These are phyloP conservation scores for Aspergillus candidus DNA, from an alignment of 2,329 filamentous ascomycete genomes.

Conservation along the genomic window DNA sequence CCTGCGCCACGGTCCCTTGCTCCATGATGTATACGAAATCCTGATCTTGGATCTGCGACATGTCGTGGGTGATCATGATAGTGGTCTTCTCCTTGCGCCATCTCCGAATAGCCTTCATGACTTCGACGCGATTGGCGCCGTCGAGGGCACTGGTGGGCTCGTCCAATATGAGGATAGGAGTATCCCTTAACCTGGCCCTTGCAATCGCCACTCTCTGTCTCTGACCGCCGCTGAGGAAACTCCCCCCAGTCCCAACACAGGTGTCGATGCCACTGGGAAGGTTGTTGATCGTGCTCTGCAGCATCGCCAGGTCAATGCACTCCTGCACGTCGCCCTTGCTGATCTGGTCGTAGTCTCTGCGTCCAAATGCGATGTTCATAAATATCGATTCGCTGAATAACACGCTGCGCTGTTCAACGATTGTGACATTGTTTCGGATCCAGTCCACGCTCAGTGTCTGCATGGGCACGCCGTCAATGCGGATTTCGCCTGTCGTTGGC, in stretches of 20 bases:
- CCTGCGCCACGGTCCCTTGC: slow-evolving; percentile 59
- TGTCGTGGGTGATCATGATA: slow-evolving; percentile 87
- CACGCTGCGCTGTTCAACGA: slow-evolving; percentile 75
- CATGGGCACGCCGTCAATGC: slow-evolving; percentile 61
- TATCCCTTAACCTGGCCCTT: slow-evolving; percentile 67
- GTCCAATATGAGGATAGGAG: slow-evolving; percentile 76
- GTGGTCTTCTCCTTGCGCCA: slow-evolving; percentile 82
- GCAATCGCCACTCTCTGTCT: slow-evolving; percentile 76
- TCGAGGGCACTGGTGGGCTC: slow-evolving; percentile 86
- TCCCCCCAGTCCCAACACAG: slow-evolving; percentile 61
- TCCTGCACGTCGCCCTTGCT: slow-evolving; percentile 51
- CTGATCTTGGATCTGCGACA: slow-evolving; percentile 62
- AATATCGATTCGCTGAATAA: slow-evolving; percentile 77
- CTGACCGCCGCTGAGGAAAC: slow-evolving; percentile 75
- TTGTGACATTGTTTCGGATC: slow-evolving; percentile 69
- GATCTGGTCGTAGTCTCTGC: slow-evolving; percentile 44
- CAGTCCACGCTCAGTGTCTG: slow-evolving; percentile 60
- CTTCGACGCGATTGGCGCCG: slow-evolving; percentile 57
- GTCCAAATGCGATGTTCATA: slow-evolving; percentile 71
- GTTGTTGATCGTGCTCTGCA: slow-evolving; percentile 60
- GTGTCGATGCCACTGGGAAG: slow-evolving; percentile 70
- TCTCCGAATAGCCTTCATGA: slow-evolving; percentile 67
- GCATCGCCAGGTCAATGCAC: slow-evolving; percentile 61
- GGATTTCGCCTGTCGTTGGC: slow-evolving; percentile 58
- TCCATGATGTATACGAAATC: slow-evolving; percentile 82